A percentile compares a stretch with the other conserved stretches of the same genome.
Evolutionary conservation across 139 green algal genomes (phyloP).

Genomic region (Chlorella sp.): DNA sequence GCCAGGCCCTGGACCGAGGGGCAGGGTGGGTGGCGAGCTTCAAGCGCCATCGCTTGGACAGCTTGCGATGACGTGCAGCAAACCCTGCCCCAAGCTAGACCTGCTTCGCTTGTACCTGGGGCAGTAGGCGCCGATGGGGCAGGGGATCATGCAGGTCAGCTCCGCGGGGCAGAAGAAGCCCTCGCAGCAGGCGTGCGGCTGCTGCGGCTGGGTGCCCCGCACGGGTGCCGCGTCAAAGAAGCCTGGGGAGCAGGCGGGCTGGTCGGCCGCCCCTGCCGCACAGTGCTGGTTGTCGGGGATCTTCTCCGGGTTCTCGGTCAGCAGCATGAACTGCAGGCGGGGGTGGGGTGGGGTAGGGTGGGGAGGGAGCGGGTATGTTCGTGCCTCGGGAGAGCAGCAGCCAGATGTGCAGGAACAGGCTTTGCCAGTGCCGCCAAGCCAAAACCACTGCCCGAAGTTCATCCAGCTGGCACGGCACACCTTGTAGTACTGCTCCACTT

Average conservation of each 20-base stretch:
- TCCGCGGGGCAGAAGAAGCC: slow-evolving; percentile 57
- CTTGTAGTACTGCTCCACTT: slow-evolving; percentile 51
- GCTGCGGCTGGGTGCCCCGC: not conserved
- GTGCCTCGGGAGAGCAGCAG: too few relatives aligned
- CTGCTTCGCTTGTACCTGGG: slow-evolving; percentile 12
- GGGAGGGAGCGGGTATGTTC: too few relatives aligned
- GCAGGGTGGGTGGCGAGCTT: not conserved
- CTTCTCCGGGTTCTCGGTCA: slow-evolving; percentile 58
- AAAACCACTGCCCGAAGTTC: too few relatives aligned
- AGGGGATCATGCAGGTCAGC: slow-evolving; percentile 61
- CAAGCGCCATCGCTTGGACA: too few relatives aligned
- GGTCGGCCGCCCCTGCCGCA: not conserved
- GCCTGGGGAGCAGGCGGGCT: slow-evolving; percentile 45
- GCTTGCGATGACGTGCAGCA: too few relatives aligned
- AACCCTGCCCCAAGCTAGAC: too few relatives aligned
- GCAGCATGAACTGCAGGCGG: slow-evolving; percentile 49
- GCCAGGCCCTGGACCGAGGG: slow-evolving; percentile 17
- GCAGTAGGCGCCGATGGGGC: slow-evolving; percentile 53
- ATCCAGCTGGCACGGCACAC: not conserved
- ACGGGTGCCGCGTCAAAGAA: slow-evolving; percentile 47
- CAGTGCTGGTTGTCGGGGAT: slow-evolving; percentile 50
- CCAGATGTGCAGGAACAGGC: too few relatives aligned
- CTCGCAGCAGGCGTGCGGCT: slow-evolving; percentile 48
- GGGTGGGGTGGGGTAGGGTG: not conserved
- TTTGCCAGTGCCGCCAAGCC: too few relatives aligned